A percentile compares a stretch with the other conserved stretches of the same genome.
Conservation (phyloP, 805 yeast species). For the Kuraishia borneana region DNA sequence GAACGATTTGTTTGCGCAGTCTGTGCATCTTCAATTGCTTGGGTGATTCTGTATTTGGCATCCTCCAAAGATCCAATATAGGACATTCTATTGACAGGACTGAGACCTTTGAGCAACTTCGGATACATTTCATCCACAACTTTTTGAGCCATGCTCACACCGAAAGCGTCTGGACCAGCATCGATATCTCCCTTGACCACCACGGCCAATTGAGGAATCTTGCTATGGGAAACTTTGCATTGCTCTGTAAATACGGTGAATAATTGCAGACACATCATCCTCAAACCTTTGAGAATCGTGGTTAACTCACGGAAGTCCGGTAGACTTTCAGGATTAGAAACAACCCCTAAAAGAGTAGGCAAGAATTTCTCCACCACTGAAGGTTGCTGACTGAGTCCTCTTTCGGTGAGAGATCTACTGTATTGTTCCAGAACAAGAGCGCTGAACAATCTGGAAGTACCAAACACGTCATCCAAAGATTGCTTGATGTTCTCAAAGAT, state of each 20-base stretch:
- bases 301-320: constrained; percentile 74
- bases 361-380: constrained; percentile 5
- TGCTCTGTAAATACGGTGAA: constrained; percentile 66
- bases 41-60: constrained; percentile 54
- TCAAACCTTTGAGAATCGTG: constrained; percentile 72
- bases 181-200: constrained; percentile 90
- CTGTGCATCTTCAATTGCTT: constrained; percentile 61
- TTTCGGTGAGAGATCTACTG: constrained; percentile 22
- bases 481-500: constrained; percentile 25
- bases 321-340: constrained; percentile 28
- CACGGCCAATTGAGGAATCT: constrained; percentile 75
- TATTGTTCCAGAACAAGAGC: constrained; percentile 67
- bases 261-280: constrained; percentile 81
- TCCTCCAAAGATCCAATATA: constrained; percentile 69
- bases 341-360: constrained; percentile 18
- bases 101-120: constrained; percentile 49
- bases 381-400: constrained; percentile 5
- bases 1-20: constrained; percentile 37
- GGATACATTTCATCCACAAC: constrained; percentile 52
- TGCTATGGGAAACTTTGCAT: constrained; percentile 61
- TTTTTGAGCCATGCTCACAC: constrained; percentile 65
- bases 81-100: constrained; percentile 60
- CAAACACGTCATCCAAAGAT: constrained; percentile 48
- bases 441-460: constrained; percentile 70
- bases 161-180: constrained; percentile 91